Evolutionary conservation across 306 rosid genomes (phyloP).

Genomic region (Cicer chorassanicum): DNA sequence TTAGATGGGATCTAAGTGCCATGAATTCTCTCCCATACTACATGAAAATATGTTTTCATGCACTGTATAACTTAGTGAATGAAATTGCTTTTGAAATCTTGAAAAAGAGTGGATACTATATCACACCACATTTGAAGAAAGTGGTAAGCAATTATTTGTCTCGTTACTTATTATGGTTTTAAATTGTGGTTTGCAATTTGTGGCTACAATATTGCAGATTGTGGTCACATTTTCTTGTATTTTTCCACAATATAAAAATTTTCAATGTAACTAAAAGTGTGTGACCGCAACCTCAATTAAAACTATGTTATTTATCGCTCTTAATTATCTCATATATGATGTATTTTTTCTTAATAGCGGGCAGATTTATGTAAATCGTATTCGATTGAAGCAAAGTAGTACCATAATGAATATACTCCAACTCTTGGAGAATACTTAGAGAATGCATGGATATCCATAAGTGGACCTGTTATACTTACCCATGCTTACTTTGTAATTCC

Average conservation of each 20-base stretch:
- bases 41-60: conserved; percentile 5
- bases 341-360: not conserved
- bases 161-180: too few species aligned
- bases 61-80: not conserved
- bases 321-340: too few species aligned
- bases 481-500: conserved; percentile 5
- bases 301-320: too few species aligned
- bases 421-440: conserved; percentile 26
- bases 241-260: too few species aligned
- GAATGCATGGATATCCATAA: conserved; percentile 8
- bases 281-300: too few species aligned
- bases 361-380: conserved; percentile 14
- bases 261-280: too few species aligned
- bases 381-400: conserved; percentile 33
- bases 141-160: not conserved
- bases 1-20: conserved; percentile 3
- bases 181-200: too few species aligned
- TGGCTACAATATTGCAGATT: too few species aligned
- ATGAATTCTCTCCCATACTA: not conserved
- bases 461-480: not conserved
- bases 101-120: not conserved
- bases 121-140: not conserved
- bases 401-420: conserved; percentile 19
- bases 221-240: too few species aligned
- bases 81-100: not conserved